These are phyloP conservation scores for Setomelanomma holmii DNA, from an alignment of 2,329 filamentous ascomycete genomes.

Conservation along the genomic window DNA sequence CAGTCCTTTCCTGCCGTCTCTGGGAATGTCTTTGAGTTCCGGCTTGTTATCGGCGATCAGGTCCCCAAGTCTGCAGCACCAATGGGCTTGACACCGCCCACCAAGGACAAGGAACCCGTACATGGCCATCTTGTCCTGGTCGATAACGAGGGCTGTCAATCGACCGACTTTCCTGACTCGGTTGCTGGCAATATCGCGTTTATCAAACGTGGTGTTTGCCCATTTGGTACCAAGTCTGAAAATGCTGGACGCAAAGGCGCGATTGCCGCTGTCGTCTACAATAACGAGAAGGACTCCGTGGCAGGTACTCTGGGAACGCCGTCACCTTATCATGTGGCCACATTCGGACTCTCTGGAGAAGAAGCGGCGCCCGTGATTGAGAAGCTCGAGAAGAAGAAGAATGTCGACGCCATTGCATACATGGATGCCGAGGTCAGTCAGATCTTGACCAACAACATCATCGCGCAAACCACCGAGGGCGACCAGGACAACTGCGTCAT, in stretches of 20 bases:
- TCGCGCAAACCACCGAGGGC: conserved; percentile 49
- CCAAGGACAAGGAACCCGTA: conserved; percentile 47
- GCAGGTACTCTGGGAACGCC: conserved; percentile 74
- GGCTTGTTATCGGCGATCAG: conserved; percentile 42
- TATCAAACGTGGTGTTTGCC: conserved; percentile 73
- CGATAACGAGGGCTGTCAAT: conserved; percentile 42
- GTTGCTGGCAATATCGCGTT: conserved; percentile 73
- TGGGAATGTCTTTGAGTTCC: conserved; percentile 46
- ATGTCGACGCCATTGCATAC: conserved; percentile 52
- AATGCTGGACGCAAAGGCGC: conserved; percentile 75
- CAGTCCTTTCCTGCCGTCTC: conserved; percentile 47
- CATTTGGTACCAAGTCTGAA: conserved; percentile 75
- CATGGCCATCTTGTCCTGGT: conserved; percentile 44
- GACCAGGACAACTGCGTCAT: conserved; percentile 51
- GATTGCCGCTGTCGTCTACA: conserved; percentile 76
- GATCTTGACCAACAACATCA: conserved; percentile 56
- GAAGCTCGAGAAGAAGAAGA: conserved; percentile 60
- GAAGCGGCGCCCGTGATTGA: conserved; percentile 63
- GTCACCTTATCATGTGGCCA: conserved; percentile 66
- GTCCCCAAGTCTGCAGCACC: conserved; percentile 45
- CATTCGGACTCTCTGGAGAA: conserved; percentile 70
- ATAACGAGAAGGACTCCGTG: conserved; percentile 68
- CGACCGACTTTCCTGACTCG: conserved; percentile 66
- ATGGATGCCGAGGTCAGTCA: conserved; percentile 59
- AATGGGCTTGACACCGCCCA: conserved; percentile 47